Base-by-base conservation (phyloP, 805 yeast genomes). In the Wickerhamomyces xylosicus region DNA sequence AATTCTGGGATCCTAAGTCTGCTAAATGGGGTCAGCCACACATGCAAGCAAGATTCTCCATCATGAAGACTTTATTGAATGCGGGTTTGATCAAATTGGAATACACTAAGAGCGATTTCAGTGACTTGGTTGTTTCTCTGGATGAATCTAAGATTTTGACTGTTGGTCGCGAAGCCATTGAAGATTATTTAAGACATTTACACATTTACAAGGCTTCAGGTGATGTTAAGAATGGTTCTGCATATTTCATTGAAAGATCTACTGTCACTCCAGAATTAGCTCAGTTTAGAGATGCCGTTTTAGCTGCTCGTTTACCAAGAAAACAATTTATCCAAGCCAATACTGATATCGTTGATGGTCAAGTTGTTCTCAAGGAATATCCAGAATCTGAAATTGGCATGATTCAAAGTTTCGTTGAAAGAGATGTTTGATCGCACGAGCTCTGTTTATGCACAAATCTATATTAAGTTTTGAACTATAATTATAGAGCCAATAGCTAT, bases 21-120 rank as follows among this genome's bases (percentile, higher is more conserved):
- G 64, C 67, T 42, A 85, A 85, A 61, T 86, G 95, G 95, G 95
- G 95, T 22, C 96, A 86, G 63, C 79, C 96, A 13, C 96, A 86
- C 58, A 85, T 85, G 86, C 95, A 85, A 63, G 95, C 95, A 3
- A 70, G 96, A 59, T 86, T 72, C 61, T 85, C 92, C 25, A 85
- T 86, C 48, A 69, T 84, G 70, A 84, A 83, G 63, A 71, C 79
- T 13, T 77, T 84, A 55, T 61, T 82, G 50, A 69, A 76, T 39
- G 79, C 86, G 1, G 71, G 64, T 15, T 79, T 85, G 31, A 77
- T 77, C 20, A 62, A 64, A 36, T 61, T 86, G 37, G 68, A 67
- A 29, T 64, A 68, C 49, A 53, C 70, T 13, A 64, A 70, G 43
- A 60, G 59, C 5, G 69, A 63, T 19, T 77, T 52, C 52, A 66